Conservation (phyloP, 257 asterid genomes). For the Solanum chmielewskii region DNA sequence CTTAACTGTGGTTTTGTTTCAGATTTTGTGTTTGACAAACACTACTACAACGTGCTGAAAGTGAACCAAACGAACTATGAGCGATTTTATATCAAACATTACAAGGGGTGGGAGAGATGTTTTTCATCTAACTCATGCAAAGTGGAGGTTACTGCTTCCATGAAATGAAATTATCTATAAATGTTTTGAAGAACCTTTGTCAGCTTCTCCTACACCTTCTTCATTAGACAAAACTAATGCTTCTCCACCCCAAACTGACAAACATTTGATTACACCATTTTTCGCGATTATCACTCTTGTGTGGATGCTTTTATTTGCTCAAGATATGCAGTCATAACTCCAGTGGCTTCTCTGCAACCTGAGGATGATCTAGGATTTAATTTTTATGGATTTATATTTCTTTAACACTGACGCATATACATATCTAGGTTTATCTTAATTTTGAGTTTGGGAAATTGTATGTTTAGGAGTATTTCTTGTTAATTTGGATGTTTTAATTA, state of each 20-base stretch:
- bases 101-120: slow-evolving; percentile 62
- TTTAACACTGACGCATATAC: neutral
- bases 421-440: neutral
- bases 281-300: neutral
- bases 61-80: slow-evolving; percentile 46
- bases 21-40: slow-evolving; percentile 51
- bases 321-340: neutral
- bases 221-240: neutral
- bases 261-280: neutral
- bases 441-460: neutral
- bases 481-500: no score
- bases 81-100: slow-evolving; percentile 24
- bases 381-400: no score
- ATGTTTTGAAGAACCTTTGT: slow-evolving; percentile 7
- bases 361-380: neutral
- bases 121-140: slow-evolving; percentile 23
- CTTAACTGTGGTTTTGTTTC: neutral
- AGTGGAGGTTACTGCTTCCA: slow-evolving; percentile 46
- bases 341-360: neutral
- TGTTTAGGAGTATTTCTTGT: no score
- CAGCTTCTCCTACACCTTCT: slow-evolving; percentile 7
- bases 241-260: neutral
- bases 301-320: neutral
- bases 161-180: slow-evolving; percentile 42
- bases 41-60: slow-evolving; percentile 34